Evolutionary conservation across 768 basidiomycete species (phyloP).

Genomic region (Bullera alba): DNA sequence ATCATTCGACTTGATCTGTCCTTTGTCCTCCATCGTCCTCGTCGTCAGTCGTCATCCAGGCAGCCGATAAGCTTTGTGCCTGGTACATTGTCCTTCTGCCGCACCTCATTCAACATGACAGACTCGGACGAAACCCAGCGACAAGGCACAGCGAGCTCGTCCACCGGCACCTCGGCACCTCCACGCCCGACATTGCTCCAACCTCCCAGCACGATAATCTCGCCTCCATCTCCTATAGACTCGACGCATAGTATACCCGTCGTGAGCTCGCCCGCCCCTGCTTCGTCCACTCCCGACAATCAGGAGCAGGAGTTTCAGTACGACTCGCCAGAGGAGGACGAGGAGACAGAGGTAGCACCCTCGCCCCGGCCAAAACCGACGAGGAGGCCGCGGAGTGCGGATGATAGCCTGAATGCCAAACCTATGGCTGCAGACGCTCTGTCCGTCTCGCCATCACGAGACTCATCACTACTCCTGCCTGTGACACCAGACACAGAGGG

Average conservation of each 20-base stretch:
- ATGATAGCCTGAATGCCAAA: conserved; percentile 6
- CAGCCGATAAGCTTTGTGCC: too few species aligned
- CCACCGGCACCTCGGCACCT: background rate
- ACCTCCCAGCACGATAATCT: conserved; percentile 34
- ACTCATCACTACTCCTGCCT: background rate
- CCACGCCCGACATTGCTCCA: conserved; percentile 2
- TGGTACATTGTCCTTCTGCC: too few species aligned
- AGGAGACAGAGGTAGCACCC: background rate
- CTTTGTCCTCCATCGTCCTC: too few species aligned
- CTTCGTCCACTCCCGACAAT: background rate
- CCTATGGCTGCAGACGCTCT: conserved; percentile 5
- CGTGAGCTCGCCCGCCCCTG: background rate
- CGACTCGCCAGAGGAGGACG: conserved; percentile 18
- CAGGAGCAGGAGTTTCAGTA: conserved; percentile 7
- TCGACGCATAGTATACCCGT: conserved; percentile 10
- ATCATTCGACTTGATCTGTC: too few species aligned
- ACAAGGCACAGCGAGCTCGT: too few species aligned
- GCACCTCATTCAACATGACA: too few species aligned
- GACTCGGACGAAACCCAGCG: too few species aligned
- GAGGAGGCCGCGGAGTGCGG: conserved; percentile 1
- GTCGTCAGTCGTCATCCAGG: too few species aligned
- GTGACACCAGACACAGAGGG: background rate
- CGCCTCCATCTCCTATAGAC: conserved; percentile 37
- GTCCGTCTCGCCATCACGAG: conserved; percentile 10
- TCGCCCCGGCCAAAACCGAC: background rate